phyloP scores from a whole-genome alignment of 345 rosid species.

The Bretschneidera sinensis region DNA sequence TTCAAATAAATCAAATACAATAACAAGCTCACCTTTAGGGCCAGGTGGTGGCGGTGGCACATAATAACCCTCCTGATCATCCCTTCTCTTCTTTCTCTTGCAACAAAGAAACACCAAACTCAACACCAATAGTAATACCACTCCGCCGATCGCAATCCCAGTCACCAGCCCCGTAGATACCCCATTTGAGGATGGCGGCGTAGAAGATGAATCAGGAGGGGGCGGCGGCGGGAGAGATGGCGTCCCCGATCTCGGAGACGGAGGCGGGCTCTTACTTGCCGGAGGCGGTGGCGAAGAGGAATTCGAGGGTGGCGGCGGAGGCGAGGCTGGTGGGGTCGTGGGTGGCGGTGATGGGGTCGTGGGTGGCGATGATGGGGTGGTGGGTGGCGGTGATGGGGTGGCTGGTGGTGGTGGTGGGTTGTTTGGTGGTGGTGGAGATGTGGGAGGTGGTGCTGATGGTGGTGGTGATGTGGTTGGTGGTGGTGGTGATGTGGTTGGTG shows the following conservation, averaged over 20 bases:
- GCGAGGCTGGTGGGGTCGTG: slow-evolving; percentile 24
- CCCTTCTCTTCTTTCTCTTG: slow-evolving; percentile 49
- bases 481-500: no score
- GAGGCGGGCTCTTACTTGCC: no score
- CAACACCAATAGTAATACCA: slow-evolving; percentile 34
- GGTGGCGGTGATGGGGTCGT: slow-evolving; percentile 21
- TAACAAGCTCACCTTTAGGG: slow-evolving; percentile 34
- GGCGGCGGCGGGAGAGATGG: no score
- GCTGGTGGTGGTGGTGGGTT: no score
- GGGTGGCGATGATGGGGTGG: slow-evolving; percentile 16
- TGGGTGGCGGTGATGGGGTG: no score
- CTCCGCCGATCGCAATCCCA: slow-evolving; percentile 63
- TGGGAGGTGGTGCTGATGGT: no score
- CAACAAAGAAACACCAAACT: slow-evolving; percentile 49
- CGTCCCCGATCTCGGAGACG: no score
- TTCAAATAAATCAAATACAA: not conserved
- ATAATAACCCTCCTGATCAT: slow-evolving; percentile 39
- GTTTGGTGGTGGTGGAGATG: no score
- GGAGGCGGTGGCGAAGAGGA: slow-evolving; percentile 33
- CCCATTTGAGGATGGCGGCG: slow-evolving; percentile 24
- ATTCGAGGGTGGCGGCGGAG: slow-evolving; percentile 43
- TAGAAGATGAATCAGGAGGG: no score
- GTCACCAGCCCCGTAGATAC: slow-evolving; percentile 56
- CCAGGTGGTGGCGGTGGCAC: slow-evolving; percentile 50
- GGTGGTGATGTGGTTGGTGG: no score